phyloP scores from a whole-genome alignment of 2,329 filamentous ascomycete genomes.

The Monilinia polystroma region DNA sequence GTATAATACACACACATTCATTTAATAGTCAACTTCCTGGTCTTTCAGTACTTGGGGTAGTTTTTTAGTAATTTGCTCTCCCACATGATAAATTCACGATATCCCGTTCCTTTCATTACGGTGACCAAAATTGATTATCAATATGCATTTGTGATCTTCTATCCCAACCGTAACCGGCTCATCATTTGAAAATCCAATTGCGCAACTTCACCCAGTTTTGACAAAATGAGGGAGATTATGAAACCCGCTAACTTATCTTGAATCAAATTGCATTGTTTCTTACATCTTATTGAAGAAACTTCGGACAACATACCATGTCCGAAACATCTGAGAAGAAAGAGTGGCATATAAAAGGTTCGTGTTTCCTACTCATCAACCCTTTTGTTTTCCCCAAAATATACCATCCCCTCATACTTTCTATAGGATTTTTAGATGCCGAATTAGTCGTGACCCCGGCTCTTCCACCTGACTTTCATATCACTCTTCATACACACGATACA shows the following conservation, averaged over 20 bases:
- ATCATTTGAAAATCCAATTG: slow-evolving; percentile 20
- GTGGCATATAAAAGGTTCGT: slow-evolving; percentile 25
- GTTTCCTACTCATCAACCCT: not conserved
- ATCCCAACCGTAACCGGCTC: slow-evolving; percentile 2
- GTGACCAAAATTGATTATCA: not conserved
- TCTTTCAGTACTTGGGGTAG: too few relatives aligned
- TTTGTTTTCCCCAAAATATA: not conserved
- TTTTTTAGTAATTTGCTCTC: too few relatives aligned
- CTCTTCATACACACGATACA: slow-evolving; percentile 19
- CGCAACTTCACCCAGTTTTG: slow-evolving; percentile 10
- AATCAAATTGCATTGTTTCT: slow-evolving; percentile 16
- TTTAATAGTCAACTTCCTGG: too few relatives aligned
- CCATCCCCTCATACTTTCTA: slow-evolving; percentile 14
- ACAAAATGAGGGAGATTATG: slow-evolving; percentile 21
- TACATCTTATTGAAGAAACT: not conserved
- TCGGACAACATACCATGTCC: slow-evolving; percentile 21
- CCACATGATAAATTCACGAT: too few relatives aligned
- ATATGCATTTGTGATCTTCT: not conserved
- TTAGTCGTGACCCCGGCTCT: slow-evolving; percentile 23
- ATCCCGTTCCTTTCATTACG: not conserved
- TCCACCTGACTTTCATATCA: slow-evolving; percentile 22
- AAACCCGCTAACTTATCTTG: slow-evolving; percentile 9
- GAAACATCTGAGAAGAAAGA: slow-evolving; percentile 19
- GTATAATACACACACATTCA: too few relatives aligned
- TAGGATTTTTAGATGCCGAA: slow-evolving; percentile 23